phyloP scores from a whole-genome alignment of 1,284 basidiomycete genomes.

The Singerocomus inundabilis region DNA sequence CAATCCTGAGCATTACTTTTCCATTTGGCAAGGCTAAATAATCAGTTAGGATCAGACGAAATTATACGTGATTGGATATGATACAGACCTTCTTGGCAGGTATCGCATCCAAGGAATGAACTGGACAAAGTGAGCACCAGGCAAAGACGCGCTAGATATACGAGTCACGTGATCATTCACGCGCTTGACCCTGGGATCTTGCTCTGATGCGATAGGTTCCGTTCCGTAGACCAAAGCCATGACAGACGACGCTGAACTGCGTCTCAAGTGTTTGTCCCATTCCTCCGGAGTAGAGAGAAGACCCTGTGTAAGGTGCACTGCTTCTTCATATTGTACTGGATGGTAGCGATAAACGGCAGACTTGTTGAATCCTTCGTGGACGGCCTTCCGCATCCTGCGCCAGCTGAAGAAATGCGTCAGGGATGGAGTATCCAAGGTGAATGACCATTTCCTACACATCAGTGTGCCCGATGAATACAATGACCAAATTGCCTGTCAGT shows the following conservation, averaged over 20 bases:
- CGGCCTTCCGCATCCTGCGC: background rate
- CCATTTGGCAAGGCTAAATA: background rate
- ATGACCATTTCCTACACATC: background rate
- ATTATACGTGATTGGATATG: background rate
- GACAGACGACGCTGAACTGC: background rate
- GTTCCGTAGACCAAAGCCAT: background rate
- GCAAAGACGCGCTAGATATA: background rate
- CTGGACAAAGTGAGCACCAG: background rate
- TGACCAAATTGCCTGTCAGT: background rate
- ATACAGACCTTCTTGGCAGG: background rate
- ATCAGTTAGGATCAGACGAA: background rate
- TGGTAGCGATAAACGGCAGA: background rate
- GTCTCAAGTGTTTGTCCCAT: background rate
- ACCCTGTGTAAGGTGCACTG: background rate
- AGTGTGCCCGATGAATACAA: background rate
- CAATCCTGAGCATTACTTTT: background rate
- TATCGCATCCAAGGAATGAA: background rate
- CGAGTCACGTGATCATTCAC: background rate
- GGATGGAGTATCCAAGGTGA: background rate
- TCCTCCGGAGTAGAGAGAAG: background rate
- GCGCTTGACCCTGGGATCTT: background rate
- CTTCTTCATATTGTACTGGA: background rate
- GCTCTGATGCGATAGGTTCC: background rate
- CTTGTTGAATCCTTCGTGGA: background rate
- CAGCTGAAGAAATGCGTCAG: background rate